Percentiles rank a stretch among this genome's conserved stretches.
Conservation (phyloP, 108 stramenopile genomes). For the Skeletonema tropicum region DNA sequence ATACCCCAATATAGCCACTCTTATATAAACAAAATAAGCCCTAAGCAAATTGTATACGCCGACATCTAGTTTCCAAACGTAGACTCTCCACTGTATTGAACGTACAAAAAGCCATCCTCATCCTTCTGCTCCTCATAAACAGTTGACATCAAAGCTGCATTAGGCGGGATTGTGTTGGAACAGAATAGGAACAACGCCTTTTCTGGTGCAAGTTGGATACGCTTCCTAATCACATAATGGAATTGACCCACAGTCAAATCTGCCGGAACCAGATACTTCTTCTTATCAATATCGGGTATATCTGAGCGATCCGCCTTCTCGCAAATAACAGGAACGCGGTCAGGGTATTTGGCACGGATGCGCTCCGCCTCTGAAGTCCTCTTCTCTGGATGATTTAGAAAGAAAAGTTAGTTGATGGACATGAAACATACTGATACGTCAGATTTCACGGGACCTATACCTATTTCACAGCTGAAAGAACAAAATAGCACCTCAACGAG, state of each 20-base stretch:
- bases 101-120: constrained; percentile 98
- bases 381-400: constrained; percentile 61
- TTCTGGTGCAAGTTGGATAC: constrained; percentile 93
- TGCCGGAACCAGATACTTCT: constrained; percentile 95
- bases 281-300: constrained; percentile 99
- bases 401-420: background rate
- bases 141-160: constrained; percentile 95
- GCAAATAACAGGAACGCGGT: constrained; percentile 98
- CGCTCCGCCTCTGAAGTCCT: constrained; percentile 90
- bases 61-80: constrained; percentile 83
- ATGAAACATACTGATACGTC: constrained; percentile 22
- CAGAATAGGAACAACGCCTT: constrained; percentile 91
- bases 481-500: background rate
- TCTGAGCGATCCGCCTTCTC: constrained; percentile 96
- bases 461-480: background rate
- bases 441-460: background rate
- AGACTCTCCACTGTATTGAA: constrained; percentile 97
- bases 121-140: constrained; percentile 97
- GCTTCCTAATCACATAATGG: constrained; percentile 98
- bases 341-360: constrained; percentile 96
- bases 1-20: background rate
- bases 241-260: constrained; percentile 98
- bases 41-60: background rate
- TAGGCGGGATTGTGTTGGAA: constrained; percentile 90
- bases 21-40: background rate